Conservation (phyloP, 202 grass and related monocot genomes). For the Saccharum hybrid region DNA sequence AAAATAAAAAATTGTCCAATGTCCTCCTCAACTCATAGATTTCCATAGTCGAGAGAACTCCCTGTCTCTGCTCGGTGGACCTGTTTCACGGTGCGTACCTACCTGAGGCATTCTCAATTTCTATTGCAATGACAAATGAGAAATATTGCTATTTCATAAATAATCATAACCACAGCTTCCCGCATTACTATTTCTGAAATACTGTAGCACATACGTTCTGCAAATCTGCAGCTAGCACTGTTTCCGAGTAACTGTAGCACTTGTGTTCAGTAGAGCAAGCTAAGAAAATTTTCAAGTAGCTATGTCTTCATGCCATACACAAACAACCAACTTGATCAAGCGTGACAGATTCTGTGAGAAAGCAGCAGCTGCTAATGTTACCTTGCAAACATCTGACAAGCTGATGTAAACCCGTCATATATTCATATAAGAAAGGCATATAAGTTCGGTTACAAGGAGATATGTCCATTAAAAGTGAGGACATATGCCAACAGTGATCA, state of each 20-base stretch:
- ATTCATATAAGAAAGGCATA: constrained; percentile 51
- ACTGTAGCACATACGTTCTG: neutral
- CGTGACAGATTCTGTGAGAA: neutral
- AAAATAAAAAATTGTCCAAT: no score
- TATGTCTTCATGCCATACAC: neutral
- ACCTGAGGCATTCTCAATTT: neutral
- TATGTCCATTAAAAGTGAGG: constrained; percentile 64
- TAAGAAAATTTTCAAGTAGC: neutral
- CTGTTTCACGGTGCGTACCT: no score
- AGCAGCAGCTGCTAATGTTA: constrained; percentile 5
- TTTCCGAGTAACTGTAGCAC: neutral
- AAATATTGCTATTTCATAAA: neutral
- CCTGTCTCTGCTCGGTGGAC: no score
- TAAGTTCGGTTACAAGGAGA: constrained; percentile 54
- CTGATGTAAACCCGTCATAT: constrained; percentile 53
- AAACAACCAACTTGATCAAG: neutral
- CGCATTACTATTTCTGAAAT: no score
- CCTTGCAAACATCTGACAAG: constrained; percentile 10
- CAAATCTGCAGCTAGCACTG: neutral
- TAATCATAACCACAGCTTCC: neutral
- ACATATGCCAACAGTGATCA: constrained; percentile 52
- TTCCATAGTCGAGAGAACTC: no score
- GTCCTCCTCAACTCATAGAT: no score
- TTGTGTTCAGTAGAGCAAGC: neutral
- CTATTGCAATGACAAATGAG: neutral